phyloP scores from a whole-genome alignment of 805 yeast genomes.

The Candida suzukii region DNA sequence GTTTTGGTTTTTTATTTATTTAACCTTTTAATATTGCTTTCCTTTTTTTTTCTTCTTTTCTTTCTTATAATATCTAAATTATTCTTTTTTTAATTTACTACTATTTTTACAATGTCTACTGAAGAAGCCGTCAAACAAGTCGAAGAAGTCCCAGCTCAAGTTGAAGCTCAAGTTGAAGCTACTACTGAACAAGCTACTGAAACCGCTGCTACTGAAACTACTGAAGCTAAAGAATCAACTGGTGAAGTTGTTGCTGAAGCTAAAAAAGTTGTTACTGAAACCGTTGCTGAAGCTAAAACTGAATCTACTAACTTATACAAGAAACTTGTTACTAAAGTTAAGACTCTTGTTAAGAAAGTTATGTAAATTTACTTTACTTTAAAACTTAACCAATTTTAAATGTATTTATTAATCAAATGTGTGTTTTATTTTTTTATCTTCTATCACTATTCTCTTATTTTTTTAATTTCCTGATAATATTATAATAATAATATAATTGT shows the following conservation, averaged over 20 bases:
- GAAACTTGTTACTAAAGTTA: conserved; percentile 23
- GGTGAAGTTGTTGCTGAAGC: conserved; percentile 4
- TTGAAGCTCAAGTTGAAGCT: not conserved
- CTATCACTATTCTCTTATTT: too few relatives aligned
- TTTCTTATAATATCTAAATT: not conserved
- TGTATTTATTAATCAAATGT: too few relatives aligned
- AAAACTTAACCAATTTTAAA: too few relatives aligned
- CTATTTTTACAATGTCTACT: not conserved
- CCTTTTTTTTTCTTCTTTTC: not conserved
- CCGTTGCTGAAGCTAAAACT: not conserved
- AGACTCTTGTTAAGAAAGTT: conserved; percentile 12
- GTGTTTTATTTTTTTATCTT: too few relatives aligned
- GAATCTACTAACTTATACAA: conserved; percentile 9
- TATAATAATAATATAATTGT: too few relatives aligned
- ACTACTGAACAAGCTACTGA: not conserved
- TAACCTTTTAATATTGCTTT: not conserved
- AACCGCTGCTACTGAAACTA: not conserved
- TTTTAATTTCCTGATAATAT: too few relatives aligned
- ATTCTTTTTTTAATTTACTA: not conserved
- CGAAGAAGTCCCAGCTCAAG: not conserved
- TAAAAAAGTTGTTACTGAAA: conserved; percentile 5
- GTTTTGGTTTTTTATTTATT: too few relatives aligned
- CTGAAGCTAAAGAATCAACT: conserved; percentile 3
- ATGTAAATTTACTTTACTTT: too few relatives aligned
- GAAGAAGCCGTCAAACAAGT: conserved; percentile 1